Evolutionary conservation across 78 protist species (phyloP).

Genomic region (Dictyostelium capitatum): DNA sequence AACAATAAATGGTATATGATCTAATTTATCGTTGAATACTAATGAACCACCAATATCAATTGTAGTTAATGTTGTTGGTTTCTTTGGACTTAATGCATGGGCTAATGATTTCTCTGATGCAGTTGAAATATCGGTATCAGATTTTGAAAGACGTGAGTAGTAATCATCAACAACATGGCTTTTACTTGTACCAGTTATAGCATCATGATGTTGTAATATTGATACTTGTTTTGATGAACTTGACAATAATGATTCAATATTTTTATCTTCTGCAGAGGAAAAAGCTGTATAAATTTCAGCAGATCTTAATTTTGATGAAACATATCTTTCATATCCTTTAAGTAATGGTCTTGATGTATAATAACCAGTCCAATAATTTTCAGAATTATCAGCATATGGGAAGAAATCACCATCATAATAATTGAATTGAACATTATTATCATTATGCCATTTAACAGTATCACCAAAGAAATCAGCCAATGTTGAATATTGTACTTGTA

Average conservation of each 20-base stretch:
- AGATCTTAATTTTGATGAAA: not conserved
- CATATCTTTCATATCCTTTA: slow-evolving; percentile 32
- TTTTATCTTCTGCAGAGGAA: too few relatives aligned
- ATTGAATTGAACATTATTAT: slow-evolving; percentile 20
- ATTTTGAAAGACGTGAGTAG: not conserved
- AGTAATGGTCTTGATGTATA: slow-evolving; percentile 38
- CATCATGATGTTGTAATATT: slow-evolving; percentile 63
- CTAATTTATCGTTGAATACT: not conserved
- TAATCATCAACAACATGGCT: slow-evolving; percentile 34
- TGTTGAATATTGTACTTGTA: not conserved
- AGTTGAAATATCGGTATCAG: not conserved
- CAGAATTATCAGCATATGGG: slow-evolving; percentile 20
- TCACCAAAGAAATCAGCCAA: slow-evolving; percentile 15
- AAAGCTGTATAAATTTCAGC: slow-evolving; percentile 11
- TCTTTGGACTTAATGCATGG: not conserved
- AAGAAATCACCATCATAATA: slow-evolving; percentile 46
- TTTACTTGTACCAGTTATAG: slow-evolving; percentile 45
- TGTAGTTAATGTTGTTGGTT: not conserved
- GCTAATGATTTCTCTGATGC: not conserved
- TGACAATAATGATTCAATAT: not conserved
- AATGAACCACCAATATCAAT: not conserved
- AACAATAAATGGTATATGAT: not conserved
- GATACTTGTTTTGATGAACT: slow-evolving; percentile 19
- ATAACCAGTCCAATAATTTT: slow-evolving; percentile 67
- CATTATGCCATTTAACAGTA: not conserved